A percentile compares a stretch with the other conserved stretches of the same genome.
Evolutionary conservation across 495 filamentous ascomycete genomes (phyloP).

Genomic region (Penicillium bovifimosum): DNA sequence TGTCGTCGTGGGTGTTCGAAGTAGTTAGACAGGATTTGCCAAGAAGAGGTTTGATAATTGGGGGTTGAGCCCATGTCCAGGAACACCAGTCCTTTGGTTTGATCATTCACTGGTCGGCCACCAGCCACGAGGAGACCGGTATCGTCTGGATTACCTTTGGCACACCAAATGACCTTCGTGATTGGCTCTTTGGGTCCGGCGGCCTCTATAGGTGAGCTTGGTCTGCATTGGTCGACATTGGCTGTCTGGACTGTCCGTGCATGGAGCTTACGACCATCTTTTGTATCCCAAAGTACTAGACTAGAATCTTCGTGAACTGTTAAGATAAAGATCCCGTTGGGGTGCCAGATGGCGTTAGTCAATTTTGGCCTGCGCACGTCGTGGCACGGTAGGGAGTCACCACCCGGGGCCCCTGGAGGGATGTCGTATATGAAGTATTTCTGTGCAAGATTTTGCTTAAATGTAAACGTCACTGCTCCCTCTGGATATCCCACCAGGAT

Average conservation of each 20-base stretch:
- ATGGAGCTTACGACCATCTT: constrained; percentile 80
- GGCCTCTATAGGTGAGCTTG: constrained; percentile 34
- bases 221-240: constrained; percentile 56
- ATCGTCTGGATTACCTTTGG: constrained; percentile 85
- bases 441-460: constrained; percentile 76
- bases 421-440: constrained; percentile 81
- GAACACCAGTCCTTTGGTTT: constrained; percentile 73
- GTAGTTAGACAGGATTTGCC: constrained; percentile 72
- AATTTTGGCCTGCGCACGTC: constrained; percentile 61
- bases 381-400: constrained; percentile 53
- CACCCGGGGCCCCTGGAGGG: constrained; percentile 80
- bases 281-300: constrained; percentile 89
- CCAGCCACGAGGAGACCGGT: constrained; percentile 85
- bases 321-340: constrained; percentile 83
- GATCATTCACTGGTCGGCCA: constrained; percentile 57
- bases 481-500: constrained; percentile 81
- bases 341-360: constrained; percentile 85
- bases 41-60: constrained; percentile 82
- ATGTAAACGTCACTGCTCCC: constrained; percentile 83
- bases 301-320: constrained; percentile 87
- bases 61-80: constrained; percentile 85
- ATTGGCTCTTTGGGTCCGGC: constrained; percentile 64
- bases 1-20: constrained; percentile 65
- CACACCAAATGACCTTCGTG: constrained; percentile 79
- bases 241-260: constrained; percentile 71